Evolutionary conservation across 2,329 filamentous ascomycete genomes (phyloP).

Genomic region (Stagonosporopsis chrysanthemi): DNA sequence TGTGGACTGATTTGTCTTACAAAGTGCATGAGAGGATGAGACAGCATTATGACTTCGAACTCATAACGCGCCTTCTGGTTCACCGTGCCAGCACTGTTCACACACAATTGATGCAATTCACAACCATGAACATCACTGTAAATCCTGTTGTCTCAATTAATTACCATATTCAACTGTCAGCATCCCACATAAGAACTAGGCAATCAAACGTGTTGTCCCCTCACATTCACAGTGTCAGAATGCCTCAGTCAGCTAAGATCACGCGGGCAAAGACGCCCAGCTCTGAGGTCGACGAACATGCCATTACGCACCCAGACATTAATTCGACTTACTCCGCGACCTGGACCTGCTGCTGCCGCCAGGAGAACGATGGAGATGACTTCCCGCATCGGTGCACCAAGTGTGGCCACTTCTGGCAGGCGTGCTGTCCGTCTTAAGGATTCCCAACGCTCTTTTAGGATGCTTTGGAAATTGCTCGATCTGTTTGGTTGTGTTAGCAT

Average conservation of each 20-base stretch:
- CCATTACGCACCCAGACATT: neutral
- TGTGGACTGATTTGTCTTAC: neutral
- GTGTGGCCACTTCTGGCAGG: slow-evolving; percentile 4
- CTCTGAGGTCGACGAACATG: neutral
- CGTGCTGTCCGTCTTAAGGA: neutral
- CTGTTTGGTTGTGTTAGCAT: no score
- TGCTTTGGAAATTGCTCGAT: no score
- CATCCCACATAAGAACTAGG: no score
- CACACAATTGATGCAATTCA: neutral
- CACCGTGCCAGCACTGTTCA: neutral
- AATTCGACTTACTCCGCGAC: no score
- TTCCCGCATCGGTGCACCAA: neutral
- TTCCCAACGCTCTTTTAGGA: no score
- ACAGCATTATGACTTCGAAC: neutral
- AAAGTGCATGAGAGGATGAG: neutral
- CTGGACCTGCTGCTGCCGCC: neutral
- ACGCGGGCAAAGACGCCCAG: neutral
- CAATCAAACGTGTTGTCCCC: neutral
- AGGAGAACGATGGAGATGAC: neutral
- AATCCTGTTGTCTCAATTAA: no score
- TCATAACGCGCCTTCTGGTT: neutral
- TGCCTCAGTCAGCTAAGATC: neutral
- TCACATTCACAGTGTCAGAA: neutral
- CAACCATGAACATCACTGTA: neutral
- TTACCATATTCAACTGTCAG: no score